phyloP scores from a whole-genome alignment of 2,329 filamentous ascomycete genomes.

The Metarhizium robertsii region DNA sequence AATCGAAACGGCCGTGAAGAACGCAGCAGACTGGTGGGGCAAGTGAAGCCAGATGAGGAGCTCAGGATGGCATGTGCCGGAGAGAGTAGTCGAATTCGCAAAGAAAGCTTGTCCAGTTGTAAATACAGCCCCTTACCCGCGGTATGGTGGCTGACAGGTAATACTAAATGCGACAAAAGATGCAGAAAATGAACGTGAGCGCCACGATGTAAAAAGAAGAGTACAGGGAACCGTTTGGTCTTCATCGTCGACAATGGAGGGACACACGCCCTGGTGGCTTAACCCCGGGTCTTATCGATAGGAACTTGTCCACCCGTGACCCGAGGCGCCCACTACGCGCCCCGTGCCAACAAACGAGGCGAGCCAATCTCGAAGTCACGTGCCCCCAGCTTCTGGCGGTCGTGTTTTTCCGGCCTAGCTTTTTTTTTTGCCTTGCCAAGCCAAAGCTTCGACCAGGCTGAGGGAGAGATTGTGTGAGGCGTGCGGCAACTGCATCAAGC shows the following conservation, averaged over 20 bases:
- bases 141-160: too few relatives aligned
- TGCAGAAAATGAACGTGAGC: not conserved
- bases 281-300: constrained; percentile 3
- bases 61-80: not conserved
- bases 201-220: not conserved
- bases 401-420: not conserved
- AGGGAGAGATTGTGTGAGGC: not conserved
- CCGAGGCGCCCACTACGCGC: not conserved
- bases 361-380: not conserved
- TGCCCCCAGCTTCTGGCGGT: not conserved
- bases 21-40: not conserved
- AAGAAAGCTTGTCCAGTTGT: too few relatives aligned
- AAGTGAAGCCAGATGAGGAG: not conserved
- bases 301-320: not conserved
- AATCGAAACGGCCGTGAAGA: not conserved
- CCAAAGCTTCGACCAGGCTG: not conserved
- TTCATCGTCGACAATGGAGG: not conserved
- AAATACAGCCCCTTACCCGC: too few relatives aligned
- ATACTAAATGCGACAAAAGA: too few relatives aligned
- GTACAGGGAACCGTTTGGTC: not conserved
- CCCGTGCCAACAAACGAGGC: not conserved
- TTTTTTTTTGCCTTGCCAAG: not conserved
- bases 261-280: not conserved
- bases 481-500: not conserved
- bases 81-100: not conserved